These are phyloP conservation scores for Saxophila tyrrhenica DNA, from an alignment of 495 filamentous ascomycete genomes.

Conservation along the genomic window DNA sequence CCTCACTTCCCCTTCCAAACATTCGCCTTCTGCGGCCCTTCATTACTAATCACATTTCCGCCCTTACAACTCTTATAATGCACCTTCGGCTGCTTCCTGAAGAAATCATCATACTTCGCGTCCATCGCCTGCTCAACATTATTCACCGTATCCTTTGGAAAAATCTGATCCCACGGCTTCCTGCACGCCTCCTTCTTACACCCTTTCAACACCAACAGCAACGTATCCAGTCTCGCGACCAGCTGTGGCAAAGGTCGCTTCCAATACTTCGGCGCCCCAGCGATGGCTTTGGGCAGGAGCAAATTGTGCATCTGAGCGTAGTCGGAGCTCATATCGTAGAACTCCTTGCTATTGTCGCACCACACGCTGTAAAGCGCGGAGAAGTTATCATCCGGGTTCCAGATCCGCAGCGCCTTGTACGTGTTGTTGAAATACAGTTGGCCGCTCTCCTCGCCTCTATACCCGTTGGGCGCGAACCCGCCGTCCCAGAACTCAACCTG, in stretches of 20 bases:
- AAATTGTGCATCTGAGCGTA: background rate
- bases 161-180: conserved; percentile 48
- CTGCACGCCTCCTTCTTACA: conserved; percentile 47
- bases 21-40: conserved; percentile 2
- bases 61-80: background rate
- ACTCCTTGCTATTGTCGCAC: conserved; percentile 9
- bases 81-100: background rate
- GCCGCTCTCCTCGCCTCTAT: background rate
- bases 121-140: conserved; percentile 29
- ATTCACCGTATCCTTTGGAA: conserved; percentile 37
- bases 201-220: conserved; percentile 54
- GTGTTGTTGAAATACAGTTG: conserved; percentile 20
- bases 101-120: conserved; percentile 4
- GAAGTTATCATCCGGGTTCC: background rate
- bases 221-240: conserved; percentile 40
- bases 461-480: conserved; percentile 18
- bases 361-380: background rate
- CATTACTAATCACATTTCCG: background rate
- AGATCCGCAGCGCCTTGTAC: conserved; percentile 21
- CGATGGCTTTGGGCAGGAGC: background rate
- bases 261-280: background rate
- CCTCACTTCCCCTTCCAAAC: background rate
- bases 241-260: background rate
- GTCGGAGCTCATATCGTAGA: conserved; percentile 16
- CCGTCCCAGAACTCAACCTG: conserved; percentile 25